Base-by-base conservation (phyloP, 2,329 filamentous ascomycete genomes). In the Zymoseptoria passerinii region DNA sequence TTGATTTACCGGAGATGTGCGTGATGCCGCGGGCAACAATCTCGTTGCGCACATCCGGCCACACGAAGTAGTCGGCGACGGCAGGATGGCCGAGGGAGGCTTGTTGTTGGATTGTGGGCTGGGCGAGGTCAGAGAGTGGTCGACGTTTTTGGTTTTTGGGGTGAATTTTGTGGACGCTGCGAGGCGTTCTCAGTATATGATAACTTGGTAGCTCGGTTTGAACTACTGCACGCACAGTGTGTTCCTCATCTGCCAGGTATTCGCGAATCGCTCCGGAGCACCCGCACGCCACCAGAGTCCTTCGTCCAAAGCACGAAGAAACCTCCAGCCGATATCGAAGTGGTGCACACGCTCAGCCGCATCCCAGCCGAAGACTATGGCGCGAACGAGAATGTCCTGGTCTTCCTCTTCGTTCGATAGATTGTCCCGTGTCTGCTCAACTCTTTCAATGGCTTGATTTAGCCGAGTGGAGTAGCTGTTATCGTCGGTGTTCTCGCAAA, bases 281-380 rank as follows among this genome's bases (percentile, higher is more conserved):
- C 51, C 60, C 19, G 61, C 61, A 8, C 63, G 59, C 40, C 63
- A 62, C 63, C 63, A 65, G 18, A 65, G 53, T 6, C 63, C 63
- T 48, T 65, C 63, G 40, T 65, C 63, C 48, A 62, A 60, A 8
- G 63, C 63, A 19, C 63, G 58, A 18, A 65, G 54, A 29, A 64
- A 64, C 5, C 63, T 60, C 63, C 63, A 65, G 23, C 60, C 63
- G 35, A 65, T 64, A 57, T 65, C 63, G 49, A 65, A 64, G 49
- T 65, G 63, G 48, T 65, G 63, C 10, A 65, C 53, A 20, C 61
- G 58, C 50, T 64, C 63, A 3, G 63, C 60, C 9, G 61, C 61
- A 28, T 65, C 63, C 63, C 63, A 64, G 49, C 63, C 63, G 9
- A 52, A 44, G 2, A 61, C 40, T 18, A 65, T 63, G 10, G 63